Percentiles rank a stretch among this genome's conserved stretches.
Evolutionary conservation across 371 early-diverging fungal genomes (phyloP).

Genomic region (Apophysomyces ossiformis): DNA sequence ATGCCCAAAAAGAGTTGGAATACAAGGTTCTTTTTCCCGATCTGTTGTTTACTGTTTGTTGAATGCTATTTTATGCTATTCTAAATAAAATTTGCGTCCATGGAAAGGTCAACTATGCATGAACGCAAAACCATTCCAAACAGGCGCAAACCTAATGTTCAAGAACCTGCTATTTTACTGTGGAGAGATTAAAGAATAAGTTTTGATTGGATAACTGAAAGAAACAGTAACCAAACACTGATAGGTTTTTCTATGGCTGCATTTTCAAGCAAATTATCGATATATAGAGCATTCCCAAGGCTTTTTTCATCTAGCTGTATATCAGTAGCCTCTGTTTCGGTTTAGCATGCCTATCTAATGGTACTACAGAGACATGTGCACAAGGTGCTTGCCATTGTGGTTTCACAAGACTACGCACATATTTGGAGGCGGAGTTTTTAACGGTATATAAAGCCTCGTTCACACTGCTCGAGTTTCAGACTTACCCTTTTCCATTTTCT

Average conservation of each 20-base stretch:
- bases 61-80: neutral
- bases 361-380: neutral
- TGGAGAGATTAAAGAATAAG: too few relatives aligned
- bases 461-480: neutral
- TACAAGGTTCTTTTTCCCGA: neutral
- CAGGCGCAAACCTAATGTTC: too few relatives aligned
- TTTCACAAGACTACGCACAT: conserved; percentile 3
- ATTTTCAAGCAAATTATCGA: too few relatives aligned
- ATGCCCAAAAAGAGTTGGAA: neutral
- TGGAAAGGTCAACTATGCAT: neutral
- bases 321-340: neutral
- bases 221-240: too few relatives aligned
- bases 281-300: neutral
- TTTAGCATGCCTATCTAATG: neutral
- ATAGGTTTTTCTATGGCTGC: too few relatives aligned
- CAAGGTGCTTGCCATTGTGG: neutral
- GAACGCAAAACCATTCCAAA: too few relatives aligned
- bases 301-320: neutral
- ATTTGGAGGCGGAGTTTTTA: neutral
- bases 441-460: neutral
- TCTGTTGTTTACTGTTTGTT: neutral
- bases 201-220: too few relatives aligned
- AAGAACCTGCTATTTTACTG: too few relatives aligned
- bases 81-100: neutral
- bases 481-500: neutral